Conservation (phyloP, 202 grass and related monocot species). For the Alloteropsis angusta region DNA sequence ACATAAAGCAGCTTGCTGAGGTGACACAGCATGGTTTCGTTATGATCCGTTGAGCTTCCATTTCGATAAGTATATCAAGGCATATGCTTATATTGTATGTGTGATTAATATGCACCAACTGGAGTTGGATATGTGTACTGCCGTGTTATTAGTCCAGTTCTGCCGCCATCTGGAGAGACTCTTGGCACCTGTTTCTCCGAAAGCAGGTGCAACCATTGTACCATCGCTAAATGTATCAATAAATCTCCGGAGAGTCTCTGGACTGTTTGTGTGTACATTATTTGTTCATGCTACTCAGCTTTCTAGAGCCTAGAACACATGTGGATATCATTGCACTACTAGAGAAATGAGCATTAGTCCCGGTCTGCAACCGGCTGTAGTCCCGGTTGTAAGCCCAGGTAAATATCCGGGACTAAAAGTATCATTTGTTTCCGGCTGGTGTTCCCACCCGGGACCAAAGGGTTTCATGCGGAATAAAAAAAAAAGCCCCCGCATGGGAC, state of each 20-base stretch:
- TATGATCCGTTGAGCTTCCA: background rate
- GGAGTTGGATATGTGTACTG: background rate
- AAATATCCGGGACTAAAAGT: too few relatives aligned
- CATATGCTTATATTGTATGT: background rate
- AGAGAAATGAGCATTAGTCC: too few relatives aligned
- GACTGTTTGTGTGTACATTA: background rate
- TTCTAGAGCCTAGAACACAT: too few relatives aligned
- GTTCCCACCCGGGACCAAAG: too few relatives aligned
- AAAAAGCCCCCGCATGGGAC: too few relatives aligned
- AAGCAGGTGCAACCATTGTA: background rate
- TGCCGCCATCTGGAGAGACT: background rate
- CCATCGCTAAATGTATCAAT: background rate
- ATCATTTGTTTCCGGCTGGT: too few relatives aligned
- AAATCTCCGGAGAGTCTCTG: background rate
- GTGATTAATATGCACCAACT: background rate
- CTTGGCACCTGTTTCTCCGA: background rate
- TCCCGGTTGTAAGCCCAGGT: too few relatives aligned
- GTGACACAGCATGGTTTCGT: background rate
- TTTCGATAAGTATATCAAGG: background rate
- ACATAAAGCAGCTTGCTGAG: background rate
- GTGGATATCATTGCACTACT: too few relatives aligned
- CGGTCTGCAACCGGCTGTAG: too few relatives aligned
- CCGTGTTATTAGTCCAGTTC: background rate
- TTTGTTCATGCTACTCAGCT: background rate
- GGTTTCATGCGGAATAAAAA: too few relatives aligned